These are phyloP conservation scores for Coemansia reversa DNA, from an alignment of 192 early-diverging fungal genomes.

Conservation along the genomic window DNA sequence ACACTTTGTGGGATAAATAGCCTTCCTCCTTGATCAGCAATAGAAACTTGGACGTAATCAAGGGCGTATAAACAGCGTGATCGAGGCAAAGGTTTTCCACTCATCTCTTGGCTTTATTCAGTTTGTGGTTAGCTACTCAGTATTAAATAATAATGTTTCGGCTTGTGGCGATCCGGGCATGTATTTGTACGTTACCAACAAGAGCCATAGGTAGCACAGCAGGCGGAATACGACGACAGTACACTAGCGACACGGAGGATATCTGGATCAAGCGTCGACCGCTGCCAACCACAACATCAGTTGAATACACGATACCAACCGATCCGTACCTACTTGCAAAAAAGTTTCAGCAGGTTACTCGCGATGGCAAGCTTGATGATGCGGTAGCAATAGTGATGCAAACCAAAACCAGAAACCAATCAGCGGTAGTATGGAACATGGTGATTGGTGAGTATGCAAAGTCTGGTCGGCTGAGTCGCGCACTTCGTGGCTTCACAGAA, in stretches of 20 bases:
- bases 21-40: not conserved
- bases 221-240: not conserved
- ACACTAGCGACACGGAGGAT: not conserved
- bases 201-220: not conserved
- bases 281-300: conserved; percentile 45
- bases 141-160: not conserved
- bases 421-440: conserved; percentile 48
- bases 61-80: not conserved
- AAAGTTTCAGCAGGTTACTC: conserved; percentile 42
- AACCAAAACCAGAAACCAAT: conserved; percentile 34
- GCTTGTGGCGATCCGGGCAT: not conserved
- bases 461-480: conserved; percentile 35
- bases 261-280: conserved; percentile 37
- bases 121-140: not conserved
- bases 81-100: not conserved
- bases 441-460: conserved; percentile 49
- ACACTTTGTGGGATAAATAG: not conserved
- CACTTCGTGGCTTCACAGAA: conserved; percentile 42
- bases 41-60: not conserved
- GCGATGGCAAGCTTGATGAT: conserved; percentile 44
- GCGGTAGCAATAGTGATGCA: conserved; percentile 54
- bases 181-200: not conserved
- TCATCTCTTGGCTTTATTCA: not conserved
- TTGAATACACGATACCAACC: conserved; percentile 43
- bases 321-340: conserved; percentile 44